Percentiles rank a stretch among this genome's conserved stretches.
These are phyloP conservation scores for Syncephalastrum contaminatum DNA, from an alignment of 371 early-diverging fungal genomes.

Conservation along the genomic window DNA sequence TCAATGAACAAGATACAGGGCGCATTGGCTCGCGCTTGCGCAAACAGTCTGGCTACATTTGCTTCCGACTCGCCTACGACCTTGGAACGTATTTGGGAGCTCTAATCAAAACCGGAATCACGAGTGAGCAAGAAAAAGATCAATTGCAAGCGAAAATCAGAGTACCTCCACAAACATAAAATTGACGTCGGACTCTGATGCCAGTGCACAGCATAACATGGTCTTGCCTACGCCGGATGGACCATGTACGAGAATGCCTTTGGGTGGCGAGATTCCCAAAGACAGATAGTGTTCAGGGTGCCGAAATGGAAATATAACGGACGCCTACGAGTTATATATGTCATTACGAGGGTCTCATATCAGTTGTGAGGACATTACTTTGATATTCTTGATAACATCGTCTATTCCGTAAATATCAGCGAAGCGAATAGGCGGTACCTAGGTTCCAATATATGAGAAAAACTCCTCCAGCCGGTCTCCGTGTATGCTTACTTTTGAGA, in stretches of 20 bases:
- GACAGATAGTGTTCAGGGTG: slow-evolving; percentile 83
- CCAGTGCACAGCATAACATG: slow-evolving; percentile 93
- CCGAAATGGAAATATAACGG: slow-evolving; percentile 78
- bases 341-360: not conserved
- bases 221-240: slow-evolving; percentile 99
- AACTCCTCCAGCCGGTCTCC: not conserved
- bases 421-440: slow-evolving; percentile 64
- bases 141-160: not conserved
- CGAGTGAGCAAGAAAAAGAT: not conserved
- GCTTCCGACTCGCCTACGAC: slow-evolving; percentile 84
- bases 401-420: slow-evolving; percentile 69
- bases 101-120: slow-evolving; percentile 27
- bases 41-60: slow-evolving; percentile 70
- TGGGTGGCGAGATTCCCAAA: slow-evolving; percentile 92
- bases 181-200: slow-evolving; percentile 77
- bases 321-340: slow-evolving; percentile 22
- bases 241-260: slow-evolving; percentile 97
- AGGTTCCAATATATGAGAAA: not conserved
- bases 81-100: slow-evolving; percentile 78
- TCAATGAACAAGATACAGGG: slow-evolving; percentile 87
- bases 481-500: slow-evolving; percentile 38
- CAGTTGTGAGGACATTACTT: slow-evolving; percentile 20
- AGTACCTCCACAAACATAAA: slow-evolving; percentile 72
- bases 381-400: slow-evolving; percentile 59
- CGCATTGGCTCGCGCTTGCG: slow-evolving; percentile 72